These are phyloP conservation scores for Oenanthe javanica DNA, from an alignment of 140 eudicot genomes.

Conservation along the genomic window DNA sequence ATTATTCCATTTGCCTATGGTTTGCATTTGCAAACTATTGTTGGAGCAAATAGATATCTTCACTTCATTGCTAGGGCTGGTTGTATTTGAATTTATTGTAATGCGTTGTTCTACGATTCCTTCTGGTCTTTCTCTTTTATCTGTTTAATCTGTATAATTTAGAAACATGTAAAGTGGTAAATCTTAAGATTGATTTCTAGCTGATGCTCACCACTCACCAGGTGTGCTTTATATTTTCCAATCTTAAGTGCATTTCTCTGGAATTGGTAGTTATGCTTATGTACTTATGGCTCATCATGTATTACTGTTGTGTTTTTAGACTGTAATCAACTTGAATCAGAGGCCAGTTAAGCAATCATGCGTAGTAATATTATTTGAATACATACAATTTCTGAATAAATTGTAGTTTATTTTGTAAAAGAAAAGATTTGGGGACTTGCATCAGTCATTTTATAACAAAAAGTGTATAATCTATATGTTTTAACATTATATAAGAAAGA, in stretches of 20 bases:
- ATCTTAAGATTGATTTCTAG: background rate
- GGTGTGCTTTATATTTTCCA: background rate
- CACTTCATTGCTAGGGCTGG: background rate
- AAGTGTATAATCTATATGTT: too few relatives aligned
- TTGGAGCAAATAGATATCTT: background rate
- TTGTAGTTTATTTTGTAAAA: too few relatives aligned
- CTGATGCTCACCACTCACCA: background rate
- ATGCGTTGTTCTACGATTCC: conserved; percentile 14
- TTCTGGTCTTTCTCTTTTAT: background rate
- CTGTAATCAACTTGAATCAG: too few relatives aligned
- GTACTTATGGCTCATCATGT: background rate
- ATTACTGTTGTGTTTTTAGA: too few relatives aligned
- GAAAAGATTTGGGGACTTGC: background rate
- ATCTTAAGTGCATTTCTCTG: background rate
- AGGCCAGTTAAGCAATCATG: too few relatives aligned
- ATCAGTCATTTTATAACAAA: background rate
- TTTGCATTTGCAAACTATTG: background rate
- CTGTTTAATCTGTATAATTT: background rate
- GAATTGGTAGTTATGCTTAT: background rate
- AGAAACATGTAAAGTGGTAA: background rate
- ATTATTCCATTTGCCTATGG: background rate
- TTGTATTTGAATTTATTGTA: background rate
- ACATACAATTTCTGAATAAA: too few relatives aligned
- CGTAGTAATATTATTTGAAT: too few relatives aligned
- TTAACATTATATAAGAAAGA: too few relatives aligned